A percentile compares a stretch with the other conserved stretches of the same genome.
Evolutionary conservation across 495 filamentous ascomycete genomes (phyloP).

Genomic region (Tricharina praecox): DNA sequence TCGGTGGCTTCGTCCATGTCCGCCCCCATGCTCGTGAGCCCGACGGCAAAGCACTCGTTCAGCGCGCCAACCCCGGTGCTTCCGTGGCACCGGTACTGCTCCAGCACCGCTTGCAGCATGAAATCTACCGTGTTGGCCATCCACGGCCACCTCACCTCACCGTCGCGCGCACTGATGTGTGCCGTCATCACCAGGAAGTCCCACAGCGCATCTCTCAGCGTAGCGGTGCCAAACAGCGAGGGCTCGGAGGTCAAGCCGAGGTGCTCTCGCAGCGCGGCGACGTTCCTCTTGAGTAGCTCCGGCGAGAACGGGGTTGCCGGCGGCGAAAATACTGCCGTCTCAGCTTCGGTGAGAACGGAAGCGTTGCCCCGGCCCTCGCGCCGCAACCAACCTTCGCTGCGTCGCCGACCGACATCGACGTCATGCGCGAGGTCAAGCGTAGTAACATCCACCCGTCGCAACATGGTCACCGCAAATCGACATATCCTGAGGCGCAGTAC

Average conservation of each 20-base stretch:
- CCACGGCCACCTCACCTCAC: slow-evolving; percentile 17
- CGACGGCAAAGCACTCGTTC: slow-evolving; percentile 24
- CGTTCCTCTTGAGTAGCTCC: neutral
- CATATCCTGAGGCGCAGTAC: slow-evolving; percentile 19
- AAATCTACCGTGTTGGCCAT: slow-evolving; percentile 15
- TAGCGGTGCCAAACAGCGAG: neutral
- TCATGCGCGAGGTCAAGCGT: slow-evolving; percentile 11
- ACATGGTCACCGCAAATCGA: slow-evolving; percentile 16
- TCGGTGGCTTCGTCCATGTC: slow-evolving; percentile 1
- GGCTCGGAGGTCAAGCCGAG: neutral
- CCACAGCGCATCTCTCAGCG: slow-evolving; percentile 18
- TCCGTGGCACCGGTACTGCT: slow-evolving; percentile 17
- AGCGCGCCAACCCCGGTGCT: slow-evolving; percentile 12
- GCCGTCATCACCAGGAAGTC: slow-evolving; percentile 22
- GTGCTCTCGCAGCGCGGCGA: neutral
- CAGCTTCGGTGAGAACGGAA: slow-evolving; percentile 14
- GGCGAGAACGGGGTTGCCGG: slow-evolving; percentile 5
- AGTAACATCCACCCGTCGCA: slow-evolving; percentile 21
- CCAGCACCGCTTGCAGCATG: slow-evolving; percentile 22
- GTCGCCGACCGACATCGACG: slow-evolving; percentile 3
- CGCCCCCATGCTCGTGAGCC: neutral
- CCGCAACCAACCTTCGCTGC: slow-evolving; percentile 17
- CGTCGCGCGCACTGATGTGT: slow-evolving; percentile 14
- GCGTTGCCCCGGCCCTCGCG: slow-evolving; percentile 16
- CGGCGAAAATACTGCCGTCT: slow-evolving; percentile 4